Evolutionary conservation across 805 yeast genomes (phyloP).

Genomic region (Middelhovenomyces tepae): DNA sequence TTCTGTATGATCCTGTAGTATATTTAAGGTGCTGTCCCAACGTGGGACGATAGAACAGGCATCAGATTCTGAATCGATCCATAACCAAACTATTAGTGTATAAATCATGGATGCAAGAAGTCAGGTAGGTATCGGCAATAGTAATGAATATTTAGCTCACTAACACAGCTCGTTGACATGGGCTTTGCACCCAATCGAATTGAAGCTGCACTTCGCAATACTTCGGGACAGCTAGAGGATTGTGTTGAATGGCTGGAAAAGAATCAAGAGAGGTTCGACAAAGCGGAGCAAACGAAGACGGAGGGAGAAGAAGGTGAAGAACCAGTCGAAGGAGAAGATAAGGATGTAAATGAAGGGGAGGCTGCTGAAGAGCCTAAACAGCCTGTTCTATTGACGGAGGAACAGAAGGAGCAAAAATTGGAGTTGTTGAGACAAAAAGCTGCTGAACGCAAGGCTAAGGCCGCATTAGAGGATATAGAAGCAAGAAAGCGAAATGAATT

Average conservation of each 20-base stretch:
- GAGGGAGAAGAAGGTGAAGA: slow-evolving; percentile 3
- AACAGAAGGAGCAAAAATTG: slow-evolving; percentile 23
- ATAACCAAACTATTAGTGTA: no score
- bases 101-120: no score
- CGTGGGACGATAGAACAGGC: no score
- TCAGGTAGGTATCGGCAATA: no score
- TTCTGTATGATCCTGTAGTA: no score
- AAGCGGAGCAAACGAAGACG: slow-evolving; percentile 15
- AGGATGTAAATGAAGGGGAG: slow-evolving; percentile 7
- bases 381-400: slow-evolving; percentile 19
- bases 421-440: slow-evolving; percentile 25
- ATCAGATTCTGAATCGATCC: no score
- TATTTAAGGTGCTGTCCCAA: no score
- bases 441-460: slow-evolving; percentile 23
- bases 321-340: slow-evolving; percentile 1
- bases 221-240: slow-evolving; percentile 20
- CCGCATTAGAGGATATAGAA: slow-evolving; percentile 23
- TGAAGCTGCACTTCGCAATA: slow-evolving; percentile 23
- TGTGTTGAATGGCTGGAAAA: slow-evolving; percentile 27
- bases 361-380: slow-evolving; percentile 3
- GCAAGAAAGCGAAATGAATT: slow-evolving; percentile 23
- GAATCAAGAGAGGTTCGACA: slow-evolving; percentile 19
- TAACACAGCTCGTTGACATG: slow-evolving; percentile 25
- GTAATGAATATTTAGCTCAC: no score
- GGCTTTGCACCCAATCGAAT: slow-evolving; percentile 26